Evolutionary conservation across 129 eudicot genomes (phyloP).

Genomic region (Logfia minima): DNA sequence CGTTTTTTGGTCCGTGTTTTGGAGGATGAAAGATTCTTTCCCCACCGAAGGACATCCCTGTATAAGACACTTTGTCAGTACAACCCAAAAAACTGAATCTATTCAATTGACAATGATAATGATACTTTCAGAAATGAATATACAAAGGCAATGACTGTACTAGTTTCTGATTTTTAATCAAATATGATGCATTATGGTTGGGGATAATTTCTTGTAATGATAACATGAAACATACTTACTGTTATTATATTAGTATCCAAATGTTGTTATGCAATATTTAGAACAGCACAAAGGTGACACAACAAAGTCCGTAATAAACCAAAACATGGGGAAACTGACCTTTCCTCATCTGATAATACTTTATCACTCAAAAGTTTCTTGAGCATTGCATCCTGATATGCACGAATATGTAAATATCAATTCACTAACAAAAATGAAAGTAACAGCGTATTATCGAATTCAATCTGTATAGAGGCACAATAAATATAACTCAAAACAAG

Average conservation of each 20-base stretch:
- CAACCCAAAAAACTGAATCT: neutral
- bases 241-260: neutral
- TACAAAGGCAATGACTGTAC: neutral
- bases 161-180: neutral
- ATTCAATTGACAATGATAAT: neutral
- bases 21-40: conserved; percentile 70
- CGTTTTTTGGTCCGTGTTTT: conserved; percentile 90
- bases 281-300: conserved; percentile 4
- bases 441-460: neutral
- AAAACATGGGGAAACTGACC: conserved; percentile 45
- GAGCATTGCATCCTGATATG: conserved; percentile 90
- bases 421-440: neutral
- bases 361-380: conserved; percentile 67
- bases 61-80: conserved; percentile 20
- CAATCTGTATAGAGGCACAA: neutral
- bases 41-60: conserved; percentile 90
- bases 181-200: neutral
- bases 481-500: neutral
- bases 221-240: neutral
- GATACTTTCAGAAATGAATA: conserved; percentile 4
- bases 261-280: neutral
- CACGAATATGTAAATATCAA: conserved; percentile 25
- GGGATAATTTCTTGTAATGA: neutral
- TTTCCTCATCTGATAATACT: conserved; percentile 65
- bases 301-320: conserved; percentile 2